Percentiles rank a stretch among this genome's conserved stretches.
phyloP scores from a whole-genome alignment of 1,139 yeast species.

The Hemisphaericaspora lyxosophila region DNA sequence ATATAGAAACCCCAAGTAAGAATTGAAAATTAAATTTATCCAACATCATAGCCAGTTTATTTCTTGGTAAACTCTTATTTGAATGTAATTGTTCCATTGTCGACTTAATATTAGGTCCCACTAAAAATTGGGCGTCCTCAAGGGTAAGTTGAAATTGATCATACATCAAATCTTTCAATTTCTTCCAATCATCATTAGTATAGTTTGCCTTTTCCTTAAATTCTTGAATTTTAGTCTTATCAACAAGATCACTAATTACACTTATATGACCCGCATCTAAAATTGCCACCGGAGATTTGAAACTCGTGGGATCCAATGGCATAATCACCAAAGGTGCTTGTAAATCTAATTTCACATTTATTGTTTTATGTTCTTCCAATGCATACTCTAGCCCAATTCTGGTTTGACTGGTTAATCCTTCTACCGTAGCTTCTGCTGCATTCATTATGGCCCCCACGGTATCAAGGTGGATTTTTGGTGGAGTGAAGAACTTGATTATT shows the following conservation, averaged over 20 bases:
- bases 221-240: constrained; percentile 65
- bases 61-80: constrained; percentile 30
- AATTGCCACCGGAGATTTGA: constrained; percentile 86
- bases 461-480: constrained; percentile 83
- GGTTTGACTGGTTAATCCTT: constrained; percentile 86
- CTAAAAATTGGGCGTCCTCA: constrained; percentile 83
- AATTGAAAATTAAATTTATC: constrained; percentile 77
- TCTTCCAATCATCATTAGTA: constrained; percentile 68
- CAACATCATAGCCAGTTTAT: constrained; percentile 57
- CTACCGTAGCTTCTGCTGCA: constrained; percentile 95
- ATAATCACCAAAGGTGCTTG: constrained; percentile 93
- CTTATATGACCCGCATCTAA: constrained; percentile 96
- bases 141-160: constrained; percentile 78
- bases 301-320: constrained; percentile 77
- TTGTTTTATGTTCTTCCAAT: constrained; percentile 88
- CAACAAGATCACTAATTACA: constrained; percentile 77
- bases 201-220: constrained; percentile 70
- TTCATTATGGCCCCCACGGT: constrained; percentile 89
- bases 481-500: constrained; percentile 71
- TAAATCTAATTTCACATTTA: constrained; percentile 79
- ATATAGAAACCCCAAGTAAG: constrained; percentile 74
- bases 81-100: constrained; percentile 70
- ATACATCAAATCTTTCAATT: constrained; percentile 78
- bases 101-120: constrained; percentile 78
- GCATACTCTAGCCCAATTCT: constrained; percentile 92